Percentiles rank a stretch among this genome's conserved stretches.
These are phyloP conservation scores for Ogataea saltuana DNA, from an alignment of 805 yeast genomes.

Conservation along the genomic window DNA sequence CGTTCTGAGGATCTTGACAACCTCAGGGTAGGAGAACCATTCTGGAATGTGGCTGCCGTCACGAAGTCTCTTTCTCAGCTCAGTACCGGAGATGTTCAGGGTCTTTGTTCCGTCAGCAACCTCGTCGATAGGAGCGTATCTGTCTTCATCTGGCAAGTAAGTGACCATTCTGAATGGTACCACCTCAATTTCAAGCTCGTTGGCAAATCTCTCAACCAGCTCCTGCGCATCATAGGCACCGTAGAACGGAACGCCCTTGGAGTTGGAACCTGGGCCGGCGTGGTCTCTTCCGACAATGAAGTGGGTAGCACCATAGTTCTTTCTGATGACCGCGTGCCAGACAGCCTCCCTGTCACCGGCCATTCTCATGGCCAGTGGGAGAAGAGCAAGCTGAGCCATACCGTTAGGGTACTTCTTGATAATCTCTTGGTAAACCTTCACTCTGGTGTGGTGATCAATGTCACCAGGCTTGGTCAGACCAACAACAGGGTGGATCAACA, in stretches of 20 bases:
- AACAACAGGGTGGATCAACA: conserved; percentile 94
- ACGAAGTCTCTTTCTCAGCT: conserved; percentile 82
- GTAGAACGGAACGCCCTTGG: conserved; percentile 89
- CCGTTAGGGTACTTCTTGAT: conserved; percentile 93
- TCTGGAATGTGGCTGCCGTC: conserved; percentile 89
- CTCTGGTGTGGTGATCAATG: conserved; percentile 96
- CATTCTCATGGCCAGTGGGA: conserved; percentile 98
- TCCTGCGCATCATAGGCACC: conserved; percentile 98
- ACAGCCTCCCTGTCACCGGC: conserved; percentile 98
- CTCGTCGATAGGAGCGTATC: conserved; percentile 93
- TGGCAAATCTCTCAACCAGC: conserved; percentile 70
- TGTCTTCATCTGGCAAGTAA: conserved; percentile 90
- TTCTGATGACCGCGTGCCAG: conserved; percentile 97
- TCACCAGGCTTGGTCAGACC: conserved; percentile 98
- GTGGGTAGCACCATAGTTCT: conserved; percentile 95
- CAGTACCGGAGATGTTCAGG: conserved; percentile 87
- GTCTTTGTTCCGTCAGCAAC: conserved; percentile 79
- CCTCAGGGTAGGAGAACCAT: conserved; percentile 98
- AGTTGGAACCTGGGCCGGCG: conserved; percentile 91
- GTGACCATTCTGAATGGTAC: conserved; percentile 98
- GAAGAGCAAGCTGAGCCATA: conserved; percentile 81
- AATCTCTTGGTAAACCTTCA: conserved; percentile 89
- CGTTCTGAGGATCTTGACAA: conserved; percentile 85
- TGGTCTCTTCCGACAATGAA: conserved; percentile 98
- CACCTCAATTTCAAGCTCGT: conserved; percentile 82